Percentiles rank a stretch among this genome's conserved stretches.
Evolutionary conservation across 495 filamentous ascomycete genomes (phyloP).

Genomic region (Ascobolus immersus): DNA sequence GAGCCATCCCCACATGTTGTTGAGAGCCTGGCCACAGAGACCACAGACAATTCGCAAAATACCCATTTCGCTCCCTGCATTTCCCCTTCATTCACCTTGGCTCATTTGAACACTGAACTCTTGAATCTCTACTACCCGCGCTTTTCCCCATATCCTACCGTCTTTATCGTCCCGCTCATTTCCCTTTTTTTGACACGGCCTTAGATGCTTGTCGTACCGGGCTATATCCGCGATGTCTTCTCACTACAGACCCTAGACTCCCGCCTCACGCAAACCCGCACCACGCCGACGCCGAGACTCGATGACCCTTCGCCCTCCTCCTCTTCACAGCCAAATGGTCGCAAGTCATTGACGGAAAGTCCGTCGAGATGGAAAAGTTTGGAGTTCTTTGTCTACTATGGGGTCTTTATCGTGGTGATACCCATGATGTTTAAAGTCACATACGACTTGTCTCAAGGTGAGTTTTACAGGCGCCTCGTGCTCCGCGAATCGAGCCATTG

Average conservation of each 20-base stretch:
- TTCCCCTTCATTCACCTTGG: no score
- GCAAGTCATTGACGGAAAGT: conserved; percentile 20
- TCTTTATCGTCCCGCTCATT: no score
- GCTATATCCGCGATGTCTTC: conserved; percentile 14
- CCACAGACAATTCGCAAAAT: no score
- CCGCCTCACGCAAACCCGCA: conserved; percentile 15
- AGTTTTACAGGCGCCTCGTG: conserved; percentile 9
- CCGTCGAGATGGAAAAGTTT: conserved; percentile 57
- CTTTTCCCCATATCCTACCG: no score
- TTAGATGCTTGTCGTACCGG: conserved; percentile 25
- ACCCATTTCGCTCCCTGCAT: no score
- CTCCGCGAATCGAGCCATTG: neutral
- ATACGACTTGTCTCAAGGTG: conserved; percentile 69
- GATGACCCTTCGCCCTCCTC: no score
- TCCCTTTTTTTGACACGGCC: no score
- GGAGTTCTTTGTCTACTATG: conserved; percentile 66
- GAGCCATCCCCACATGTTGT: no score
- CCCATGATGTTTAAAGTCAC: conserved; percentile 79
- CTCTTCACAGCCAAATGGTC: no score
- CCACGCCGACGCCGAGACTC: conserved; percentile 20
- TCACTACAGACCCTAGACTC: conserved; percentile 9
- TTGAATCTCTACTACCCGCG: no score
- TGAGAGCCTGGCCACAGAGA: no score
- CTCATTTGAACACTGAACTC: no score
- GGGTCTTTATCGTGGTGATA: conserved; percentile 38